These are phyloP conservation scores for Apophysomyces sp. DNA, from an alignment of 371 early-diverging fungal species.

Conservation along the genomic window DNA sequence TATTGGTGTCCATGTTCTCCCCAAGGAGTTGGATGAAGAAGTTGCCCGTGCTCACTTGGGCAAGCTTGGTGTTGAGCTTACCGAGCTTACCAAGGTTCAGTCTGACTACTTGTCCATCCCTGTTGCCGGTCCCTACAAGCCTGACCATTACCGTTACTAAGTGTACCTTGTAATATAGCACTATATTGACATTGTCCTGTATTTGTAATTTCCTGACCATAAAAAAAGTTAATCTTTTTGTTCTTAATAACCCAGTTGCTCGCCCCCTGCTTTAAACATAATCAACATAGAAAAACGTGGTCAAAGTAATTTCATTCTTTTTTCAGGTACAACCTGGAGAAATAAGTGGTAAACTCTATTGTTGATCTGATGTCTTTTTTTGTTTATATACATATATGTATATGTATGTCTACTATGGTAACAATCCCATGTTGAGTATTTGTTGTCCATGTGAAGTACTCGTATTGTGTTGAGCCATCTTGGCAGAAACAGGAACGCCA, in stretches of 20 bases:
- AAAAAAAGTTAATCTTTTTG: neutral
- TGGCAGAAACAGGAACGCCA: no score
- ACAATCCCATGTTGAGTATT: no score
- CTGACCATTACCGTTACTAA: slow-evolving; percentile 88
- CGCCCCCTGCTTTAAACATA: neutral
- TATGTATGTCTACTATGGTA: no score
- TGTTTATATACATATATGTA: no score
- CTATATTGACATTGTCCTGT: neutral
- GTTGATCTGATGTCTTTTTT: no score
- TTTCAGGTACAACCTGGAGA: neutral
- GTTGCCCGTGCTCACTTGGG: slow-evolving; percentile 93
- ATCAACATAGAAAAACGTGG: neutral
- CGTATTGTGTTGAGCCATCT: no score
- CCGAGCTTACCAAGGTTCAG: slow-evolving; percentile 69
- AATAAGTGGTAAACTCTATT: no score
- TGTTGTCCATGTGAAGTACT: no score
- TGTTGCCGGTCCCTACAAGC: slow-evolving; percentile 91
- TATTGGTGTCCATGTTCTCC: slow-evolving; percentile 95
- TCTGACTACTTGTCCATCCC: slow-evolving; percentile 84
- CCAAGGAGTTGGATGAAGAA: slow-evolving; percentile 98
- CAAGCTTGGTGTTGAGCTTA: slow-evolving; percentile 92
- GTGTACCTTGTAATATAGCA: slow-evolving; percentile 1
- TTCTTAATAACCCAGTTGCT: neutral
- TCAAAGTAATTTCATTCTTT: neutral
- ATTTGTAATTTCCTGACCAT: neutral